Evolutionary conservation across 148 eudicot genomes (phyloP).

Genomic region (Fagopyrum tataricum): DNA sequence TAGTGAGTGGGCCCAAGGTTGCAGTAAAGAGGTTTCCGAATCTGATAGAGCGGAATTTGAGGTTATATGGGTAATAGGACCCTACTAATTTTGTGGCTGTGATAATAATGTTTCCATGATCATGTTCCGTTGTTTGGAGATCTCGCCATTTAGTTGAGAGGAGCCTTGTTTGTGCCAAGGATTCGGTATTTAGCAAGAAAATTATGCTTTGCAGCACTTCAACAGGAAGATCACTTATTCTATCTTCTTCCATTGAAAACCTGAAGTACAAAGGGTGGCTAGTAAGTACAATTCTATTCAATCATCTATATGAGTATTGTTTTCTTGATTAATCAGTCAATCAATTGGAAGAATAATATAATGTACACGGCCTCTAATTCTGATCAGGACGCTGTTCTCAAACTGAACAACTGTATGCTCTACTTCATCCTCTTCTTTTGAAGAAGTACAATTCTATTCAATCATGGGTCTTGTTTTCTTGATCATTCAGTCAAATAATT

Average conservation of each 20-base stretch:
- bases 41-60: slow-evolving; percentile 3
- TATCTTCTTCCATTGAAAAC: background rate
- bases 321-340: too few species aligned
- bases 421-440: too few species aligned
- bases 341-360: too few species aligned
- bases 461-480: too few species aligned
- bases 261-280: too few species aligned
- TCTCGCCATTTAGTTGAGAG: background rate
- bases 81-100: background rate
- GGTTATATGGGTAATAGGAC: background rate
- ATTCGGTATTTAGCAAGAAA: background rate
- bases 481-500: too few species aligned
- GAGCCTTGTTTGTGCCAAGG: background rate
- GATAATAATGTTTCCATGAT: background rate
- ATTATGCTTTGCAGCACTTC: background rate
- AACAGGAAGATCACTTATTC: background rate
- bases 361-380: too few species aligned
- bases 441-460: too few species aligned
- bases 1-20: background rate
- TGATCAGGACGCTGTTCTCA: too few species aligned
- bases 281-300: too few species aligned
- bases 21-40: background rate
- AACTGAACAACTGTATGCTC: too few species aligned
- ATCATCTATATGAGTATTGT: too few species aligned
- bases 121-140: background rate